Conservation (phyloP, 1,284 basidiomycete species). For the Microstroma glucosiphilum region DNA sequence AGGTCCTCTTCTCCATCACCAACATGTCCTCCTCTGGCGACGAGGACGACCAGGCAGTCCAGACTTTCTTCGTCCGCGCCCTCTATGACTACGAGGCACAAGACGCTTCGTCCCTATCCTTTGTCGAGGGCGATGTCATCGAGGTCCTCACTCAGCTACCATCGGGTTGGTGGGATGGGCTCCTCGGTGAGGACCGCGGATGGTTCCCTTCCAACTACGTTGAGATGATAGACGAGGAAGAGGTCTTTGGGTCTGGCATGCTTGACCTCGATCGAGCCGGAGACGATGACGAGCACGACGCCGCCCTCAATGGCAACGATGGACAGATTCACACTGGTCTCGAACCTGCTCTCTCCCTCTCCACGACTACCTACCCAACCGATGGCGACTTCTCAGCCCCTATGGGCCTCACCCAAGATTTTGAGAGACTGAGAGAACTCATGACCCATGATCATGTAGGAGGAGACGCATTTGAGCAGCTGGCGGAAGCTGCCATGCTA, state of each 20-base stretch:
- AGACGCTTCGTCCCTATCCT: slow-evolving; percentile 80
- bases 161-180: slow-evolving; percentile 97
- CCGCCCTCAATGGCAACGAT: neutral
- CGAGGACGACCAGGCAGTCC: slow-evolving; percentile 21
- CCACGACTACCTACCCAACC: slow-evolving; percentile 11
- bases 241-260: slow-evolving; percentile 46
- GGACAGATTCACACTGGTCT: slow-evolving; percentile 14
- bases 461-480: slow-evolving; percentile 34
- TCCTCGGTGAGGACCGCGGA: slow-evolving; percentile 66
- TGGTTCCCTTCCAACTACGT: slow-evolving; percentile 99
- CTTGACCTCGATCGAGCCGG: slow-evolving; percentile 51
- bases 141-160: slow-evolving; percentile 86
- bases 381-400: slow-evolving; percentile 24
- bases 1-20: no score
- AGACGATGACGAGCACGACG: slow-evolving; percentile 1
- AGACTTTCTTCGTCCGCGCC: slow-evolving; percentile 74
- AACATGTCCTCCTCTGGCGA: neutral
- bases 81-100: slow-evolving; percentile 74
- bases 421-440: slow-evolving; percentile 27
- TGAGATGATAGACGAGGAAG: slow-evolving; percentile 62
- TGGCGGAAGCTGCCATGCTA: slow-evolving; percentile 36
- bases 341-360: slow-evolving; percentile 3
- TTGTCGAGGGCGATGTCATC: slow-evolving; percentile 79
- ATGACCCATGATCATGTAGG: slow-evolving; percentile 19
- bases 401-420: slow-evolving; percentile 28